Conservation (phyloP, 2,329 filamentous ascomycete genomes). For the Hymenoscyphus fructigenus region DNA sequence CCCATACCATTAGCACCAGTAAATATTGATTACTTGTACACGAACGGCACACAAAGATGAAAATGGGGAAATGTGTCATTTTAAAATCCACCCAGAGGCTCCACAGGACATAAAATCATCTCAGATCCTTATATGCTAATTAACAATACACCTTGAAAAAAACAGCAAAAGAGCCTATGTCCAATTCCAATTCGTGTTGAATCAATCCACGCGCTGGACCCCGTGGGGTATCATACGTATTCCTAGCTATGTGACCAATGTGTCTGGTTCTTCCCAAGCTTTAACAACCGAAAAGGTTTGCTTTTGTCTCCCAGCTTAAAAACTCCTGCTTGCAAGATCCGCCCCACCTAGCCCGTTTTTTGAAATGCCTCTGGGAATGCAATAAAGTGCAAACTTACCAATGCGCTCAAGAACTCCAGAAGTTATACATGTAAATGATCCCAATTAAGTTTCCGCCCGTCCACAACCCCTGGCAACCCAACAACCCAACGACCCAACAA, state of each 20-base stretch:
- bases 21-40: no score
- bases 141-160: background rate
- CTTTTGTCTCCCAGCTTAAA: background rate
- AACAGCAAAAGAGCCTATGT: constrained; percentile 1
- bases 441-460: background rate
- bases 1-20: no score
- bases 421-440: constrained; percentile 4
- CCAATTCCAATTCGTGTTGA: constrained; percentile 1
- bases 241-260: constrained; percentile 1
- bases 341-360: background rate
- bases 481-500: background rate
- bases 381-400: constrained; percentile 1
- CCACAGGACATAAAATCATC: background rate
- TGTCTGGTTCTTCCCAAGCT: background rate
- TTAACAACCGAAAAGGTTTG: background rate
- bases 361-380: constrained; percentile 2
- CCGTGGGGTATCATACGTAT: constrained; percentile 2
- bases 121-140: background rate
- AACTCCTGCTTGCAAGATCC: constrained; percentile 2
- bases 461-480: background rate
- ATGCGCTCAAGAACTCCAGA: constrained; percentile 5
- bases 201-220: background rate
- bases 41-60: no score
- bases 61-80: no score
- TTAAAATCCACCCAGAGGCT: no score